A percentile compares a stretch with the other conserved stretches of the same genome.
phyloP scores from a whole-genome alignment of 495 filamentous ascomycete genomes.

The Lophiostoma macrostomum region DNA sequence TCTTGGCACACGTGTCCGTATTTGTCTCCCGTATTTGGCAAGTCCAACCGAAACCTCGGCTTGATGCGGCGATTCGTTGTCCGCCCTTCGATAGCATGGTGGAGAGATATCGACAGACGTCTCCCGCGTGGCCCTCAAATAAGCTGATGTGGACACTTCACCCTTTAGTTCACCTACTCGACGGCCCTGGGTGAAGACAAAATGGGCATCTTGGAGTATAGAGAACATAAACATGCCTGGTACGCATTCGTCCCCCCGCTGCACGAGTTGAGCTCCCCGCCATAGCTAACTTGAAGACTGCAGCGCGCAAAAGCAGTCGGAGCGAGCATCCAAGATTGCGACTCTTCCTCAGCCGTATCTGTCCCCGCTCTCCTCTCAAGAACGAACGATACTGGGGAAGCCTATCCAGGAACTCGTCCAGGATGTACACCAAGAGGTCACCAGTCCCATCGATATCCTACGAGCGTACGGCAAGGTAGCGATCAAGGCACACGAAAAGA shows the following conservation, averaged over 20 bases:
- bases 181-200: slow-evolving; percentile 34
- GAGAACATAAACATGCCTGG: slow-evolving; percentile 60
- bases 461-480: slow-evolving; percentile 88
- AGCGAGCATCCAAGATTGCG: slow-evolving; percentile 66
- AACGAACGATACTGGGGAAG: slow-evolving; percentile 64
- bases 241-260: slow-evolving; percentile 37
- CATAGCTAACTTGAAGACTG: slow-evolving; percentile 8
- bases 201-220: slow-evolving; percentile 57
- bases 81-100: not conserved
- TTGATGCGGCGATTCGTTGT: slow-evolving; percentile 17
- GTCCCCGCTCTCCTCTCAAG: slow-evolving; percentile 54
- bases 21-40: slow-evolving; percentile 9
- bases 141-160: too few relatives aligned
- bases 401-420: slow-evolving; percentile 75
- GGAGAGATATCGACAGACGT: too few relatives aligned
- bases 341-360: slow-evolving; percentile 65
- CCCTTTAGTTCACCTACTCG: not conserved
- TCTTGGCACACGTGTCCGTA: slow-evolving; percentile 8
- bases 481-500: slow-evolving; percentile 77
- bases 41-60: slow-evolving; percentile 29
- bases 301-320: slow-evolving; percentile 76
- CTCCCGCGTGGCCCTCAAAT: too few relatives aligned
- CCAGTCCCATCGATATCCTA: slow-evolving; percentile 70
- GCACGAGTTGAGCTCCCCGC: not conserved
- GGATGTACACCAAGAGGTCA: slow-evolving; percentile 66